A percentile compares a stretch with the other conserved stretches of the same genome.
Evolutionary conservation across 2,329 filamentous ascomycete species (phyloP).

Genomic region (Clonostachys rosea): DNA sequence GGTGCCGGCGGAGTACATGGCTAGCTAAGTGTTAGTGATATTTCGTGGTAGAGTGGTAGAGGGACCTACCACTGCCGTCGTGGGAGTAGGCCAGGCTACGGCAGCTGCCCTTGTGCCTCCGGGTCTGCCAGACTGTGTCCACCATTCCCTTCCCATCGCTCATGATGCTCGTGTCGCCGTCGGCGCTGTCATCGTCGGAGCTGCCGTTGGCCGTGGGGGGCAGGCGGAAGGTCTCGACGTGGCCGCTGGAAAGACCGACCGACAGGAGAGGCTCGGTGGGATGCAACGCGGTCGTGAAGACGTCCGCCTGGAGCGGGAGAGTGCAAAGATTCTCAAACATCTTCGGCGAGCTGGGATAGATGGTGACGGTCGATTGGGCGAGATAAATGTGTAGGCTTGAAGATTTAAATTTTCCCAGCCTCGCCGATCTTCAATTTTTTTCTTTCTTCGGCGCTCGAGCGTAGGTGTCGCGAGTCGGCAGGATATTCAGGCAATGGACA

Average conservation of each 20-base stretch:
- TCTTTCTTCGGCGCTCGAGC: too few species aligned
- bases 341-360: too few species aligned
- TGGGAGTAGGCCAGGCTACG: slow-evolving; percentile 72
- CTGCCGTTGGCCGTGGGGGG: slow-evolving; percentile 39
- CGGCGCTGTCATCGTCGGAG: slow-evolving; percentile 39
- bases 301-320: slow-evolving; percentile 76
- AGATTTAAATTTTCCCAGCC: too few species aligned
- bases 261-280: slow-evolving; percentile 79
- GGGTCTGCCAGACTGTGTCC: slow-evolving; percentile 80
- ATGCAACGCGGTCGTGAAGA: slow-evolving; percentile 87
- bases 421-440: too few species aligned
- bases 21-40: slow-evolving; percentile 19
- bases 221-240: slow-evolving; percentile 80
- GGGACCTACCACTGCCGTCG: slow-evolving; percentile 62
- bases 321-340: slow-evolving; percentile 95
- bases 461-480: too few species aligned
- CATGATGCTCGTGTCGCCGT: slow-evolving; percentile 41
- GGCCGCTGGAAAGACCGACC: slow-evolving; percentile 78
- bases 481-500: too few species aligned
- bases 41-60: background rate
- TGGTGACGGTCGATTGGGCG: too few species aligned
- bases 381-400: too few species aligned
- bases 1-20: slow-evolving; percentile 60
- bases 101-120: slow-evolving; percentile 91
- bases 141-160: slow-evolving; percentile 69